phyloP scores from a whole-genome alignment of 129 eudicot genomes.

The Chrysanthemum lavandulifolium region DNA sequence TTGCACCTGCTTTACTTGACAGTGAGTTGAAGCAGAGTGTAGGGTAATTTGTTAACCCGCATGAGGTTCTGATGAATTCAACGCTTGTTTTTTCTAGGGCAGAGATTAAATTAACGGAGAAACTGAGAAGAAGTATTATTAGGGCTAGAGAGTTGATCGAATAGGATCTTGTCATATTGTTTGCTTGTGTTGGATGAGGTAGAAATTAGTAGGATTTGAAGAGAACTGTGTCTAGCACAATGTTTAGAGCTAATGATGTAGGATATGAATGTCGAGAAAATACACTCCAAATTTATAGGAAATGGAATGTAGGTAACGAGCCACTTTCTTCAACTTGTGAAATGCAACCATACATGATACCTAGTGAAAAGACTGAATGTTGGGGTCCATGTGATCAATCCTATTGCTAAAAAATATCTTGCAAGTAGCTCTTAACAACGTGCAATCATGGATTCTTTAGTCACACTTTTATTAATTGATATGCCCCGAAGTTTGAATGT shows the following conservation, averaged over 20 bases:
- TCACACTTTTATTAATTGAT: not conserved
- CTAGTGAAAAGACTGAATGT: constrained; percentile 1
- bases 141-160: not conserved
- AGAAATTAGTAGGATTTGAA: not conserved
- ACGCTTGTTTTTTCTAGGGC: constrained; percentile 19
- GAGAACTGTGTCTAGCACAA: not conserved
- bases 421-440: constrained; percentile 1
- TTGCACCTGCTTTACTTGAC: constrained; percentile 33
- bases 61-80: constrained; percentile 41
- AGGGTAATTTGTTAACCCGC: constrained; percentile 42
- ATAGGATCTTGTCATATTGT: constrained; percentile 7
- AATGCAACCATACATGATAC: not conserved
- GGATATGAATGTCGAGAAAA: constrained; percentile 22
- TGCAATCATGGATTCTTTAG: not conserved
- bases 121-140: constrained; percentile 14
- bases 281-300: constrained; percentile 22
- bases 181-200: constrained; percentile 7
- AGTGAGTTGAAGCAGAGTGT: constrained; percentile 45
- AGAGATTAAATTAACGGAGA: constrained; percentile 7
- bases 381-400: not conserved
- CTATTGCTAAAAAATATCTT: not conserved
- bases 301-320: not conserved
- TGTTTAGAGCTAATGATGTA: not conserved
- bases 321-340: not conserved
- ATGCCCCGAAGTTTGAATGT: not conserved